Evolutionary conservation across 768 basidiomycete species (phyloP).

Genomic region (Lentinula detonsa): DNA sequence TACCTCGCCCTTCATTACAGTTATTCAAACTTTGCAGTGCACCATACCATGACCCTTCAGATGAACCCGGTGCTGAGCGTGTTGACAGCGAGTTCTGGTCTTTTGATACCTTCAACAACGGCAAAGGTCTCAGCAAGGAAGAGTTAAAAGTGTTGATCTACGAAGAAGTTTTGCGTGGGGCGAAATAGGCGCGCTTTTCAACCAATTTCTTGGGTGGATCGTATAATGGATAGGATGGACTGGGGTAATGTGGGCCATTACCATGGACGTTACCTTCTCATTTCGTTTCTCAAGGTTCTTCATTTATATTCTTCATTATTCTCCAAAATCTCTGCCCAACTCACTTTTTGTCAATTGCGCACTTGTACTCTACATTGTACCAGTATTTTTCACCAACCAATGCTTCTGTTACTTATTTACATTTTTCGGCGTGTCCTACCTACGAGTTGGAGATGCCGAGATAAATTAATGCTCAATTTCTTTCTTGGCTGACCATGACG

Average conservation of each 20-base stretch:
- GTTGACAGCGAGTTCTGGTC: conserved; percentile 9
- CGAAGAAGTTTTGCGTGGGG: conserved; percentile 3
- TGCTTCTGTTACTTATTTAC: not conserved
- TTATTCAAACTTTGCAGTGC: not conserved
- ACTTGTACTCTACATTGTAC: not conserved
- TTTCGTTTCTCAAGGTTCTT: not conserved
- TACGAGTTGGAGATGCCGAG: not conserved
- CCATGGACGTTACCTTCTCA: not conserved
- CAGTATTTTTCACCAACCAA: not conserved
- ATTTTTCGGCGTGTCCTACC: not conserved
- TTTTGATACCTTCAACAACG: conserved; percentile 5
- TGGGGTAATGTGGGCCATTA: not conserved
- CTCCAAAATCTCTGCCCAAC: not conserved
- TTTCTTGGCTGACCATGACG: not conserved
- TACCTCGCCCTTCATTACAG: not conserved
- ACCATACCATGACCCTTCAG: conserved; percentile 1
- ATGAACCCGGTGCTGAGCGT: conserved; percentile 6
- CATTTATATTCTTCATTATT: not conserved
- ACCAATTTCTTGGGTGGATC: not conserved
- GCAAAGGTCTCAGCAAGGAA: conserved; percentile 5
- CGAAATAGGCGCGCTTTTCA: not conserved
- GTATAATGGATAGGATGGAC: not conserved
- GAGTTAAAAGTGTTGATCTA: conserved; percentile 4
- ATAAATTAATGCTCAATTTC: not conserved
- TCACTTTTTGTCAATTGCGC: not conserved